Evolutionary conservation across 768 basidiomycete species (phyloP), one percentile per base, ranked within the genome.

Genomic region (Roridomyces roridus): DNA sequence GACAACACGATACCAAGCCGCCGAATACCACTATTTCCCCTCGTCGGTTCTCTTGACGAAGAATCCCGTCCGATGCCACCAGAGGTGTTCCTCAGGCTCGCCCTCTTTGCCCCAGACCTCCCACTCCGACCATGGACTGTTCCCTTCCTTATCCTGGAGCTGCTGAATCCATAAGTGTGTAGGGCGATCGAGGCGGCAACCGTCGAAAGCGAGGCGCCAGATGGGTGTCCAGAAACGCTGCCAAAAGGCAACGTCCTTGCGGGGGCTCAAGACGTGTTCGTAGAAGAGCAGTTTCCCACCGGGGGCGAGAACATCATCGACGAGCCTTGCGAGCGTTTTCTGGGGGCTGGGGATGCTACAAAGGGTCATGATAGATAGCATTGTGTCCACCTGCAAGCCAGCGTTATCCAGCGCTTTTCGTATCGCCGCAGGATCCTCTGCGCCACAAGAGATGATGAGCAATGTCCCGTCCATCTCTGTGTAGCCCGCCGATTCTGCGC

Each of bases 181-280:
- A 11, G 84, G 83, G 7, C 85, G 74, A 59, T 89, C 86, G 37
- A 91, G 63, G 56, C 73, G 73, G 63, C 90, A 91, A 14, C 89
- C 89, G 62, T 85, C 87, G 51, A 87, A 84, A 1, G 73, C 70
- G 1, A 77, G 36, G 6, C 67, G 65, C 91, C 91, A 92, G 5
- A 91, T 6, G 0, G 89, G 89, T 2, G 86, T 79, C 90, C 89
- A 91, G 45, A 89, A 78, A 0, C 75, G 58, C 69, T 92, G 91
- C 88, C 89, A 91, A 82, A 84, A 83, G 8, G 81, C 81, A 3
- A 89, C 81, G 57, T 87, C 83, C 7, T 63, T 48, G 0, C 71
- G 68, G 1, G 75, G 80, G 60, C 80, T 87, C 47, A 77, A 70
- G 10, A 92, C 87, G 58, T 92, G 91, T 68, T 92, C 91, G 57